Evolutionary conservation across 2,329 filamentous ascomycete genomes (phyloP).

Genomic region (Colletotrichum siamense): DNA sequence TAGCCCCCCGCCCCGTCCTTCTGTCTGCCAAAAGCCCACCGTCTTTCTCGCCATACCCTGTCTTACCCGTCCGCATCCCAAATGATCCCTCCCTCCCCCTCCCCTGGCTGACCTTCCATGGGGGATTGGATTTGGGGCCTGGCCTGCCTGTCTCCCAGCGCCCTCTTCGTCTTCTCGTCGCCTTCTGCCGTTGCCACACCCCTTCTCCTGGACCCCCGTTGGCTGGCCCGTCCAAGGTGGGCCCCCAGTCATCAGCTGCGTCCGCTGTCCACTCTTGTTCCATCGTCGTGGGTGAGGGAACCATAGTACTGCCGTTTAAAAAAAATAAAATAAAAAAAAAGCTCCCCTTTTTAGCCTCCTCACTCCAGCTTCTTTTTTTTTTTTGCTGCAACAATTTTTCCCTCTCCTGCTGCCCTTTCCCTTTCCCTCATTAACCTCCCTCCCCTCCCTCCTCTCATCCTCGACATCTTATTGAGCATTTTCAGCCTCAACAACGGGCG

Average conservation of each 20-base stretch:
- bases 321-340: slow-evolving; percentile 3
- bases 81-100: not conserved
- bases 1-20: not conserved
- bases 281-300: slow-evolving; percentile 6
- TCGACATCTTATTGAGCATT: not conserved
- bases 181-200: slow-evolving; percentile 18
- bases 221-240: slow-evolving; percentile 10
- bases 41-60: not conserved
- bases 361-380: slow-evolving; percentile 19
- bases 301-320: not conserved
- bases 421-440: slow-evolving; percentile 18
- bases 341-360: slow-evolving; percentile 21
- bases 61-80: not conserved
- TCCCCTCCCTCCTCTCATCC: slow-evolving; percentile 8
- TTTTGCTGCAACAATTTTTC: slow-evolving; percentile 10
- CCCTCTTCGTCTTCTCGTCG: not conserved
- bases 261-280: slow-evolving; percentile 7
- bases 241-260: slow-evolving; percentile 14
- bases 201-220: not conserved
- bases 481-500: slow-evolving; percentile 5
- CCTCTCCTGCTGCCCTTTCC: slow-evolving; percentile 16
- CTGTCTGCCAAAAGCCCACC: not conserved
- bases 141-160: not conserved
- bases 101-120: not conserved
- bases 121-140: not conserved